These are phyloP conservation scores for Penicillium maclennaniae DNA, from an alignment of 495 filamentous ascomycete species.

Conservation along the genomic window DNA sequence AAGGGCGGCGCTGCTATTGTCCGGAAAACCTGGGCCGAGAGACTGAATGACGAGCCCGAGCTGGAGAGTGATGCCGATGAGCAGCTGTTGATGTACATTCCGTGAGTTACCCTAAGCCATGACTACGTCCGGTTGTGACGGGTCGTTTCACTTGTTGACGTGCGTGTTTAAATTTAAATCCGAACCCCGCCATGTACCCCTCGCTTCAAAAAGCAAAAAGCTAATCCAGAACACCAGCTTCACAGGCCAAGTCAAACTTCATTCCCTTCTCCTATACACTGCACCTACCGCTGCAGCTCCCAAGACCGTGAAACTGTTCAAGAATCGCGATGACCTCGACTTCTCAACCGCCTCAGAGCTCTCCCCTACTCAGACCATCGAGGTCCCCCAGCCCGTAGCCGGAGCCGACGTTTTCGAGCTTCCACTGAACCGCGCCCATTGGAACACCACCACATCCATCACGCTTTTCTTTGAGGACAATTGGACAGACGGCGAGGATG, in stretches of 20 bases:
- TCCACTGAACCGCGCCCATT: conserved; percentile 78
- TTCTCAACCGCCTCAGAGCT: conserved; percentile 70
- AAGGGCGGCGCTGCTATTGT: conserved; percentile 70
- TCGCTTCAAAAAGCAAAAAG: conserved; percentile 17
- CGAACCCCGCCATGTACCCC: conserved; percentile 15
- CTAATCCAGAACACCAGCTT: conserved; percentile 57
- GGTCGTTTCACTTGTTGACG: background rate
- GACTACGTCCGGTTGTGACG: background rate
- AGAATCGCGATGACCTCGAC: conserved; percentile 83
- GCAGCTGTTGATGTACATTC: conserved; percentile 86
- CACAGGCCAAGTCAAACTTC: conserved; percentile 86
- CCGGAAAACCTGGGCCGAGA: conserved; percentile 86
- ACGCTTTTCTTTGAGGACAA: conserved; percentile 77
- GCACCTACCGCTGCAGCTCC: conserved; percentile 69
- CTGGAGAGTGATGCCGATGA: conserved; percentile 85
- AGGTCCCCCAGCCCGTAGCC: conserved; percentile 64
- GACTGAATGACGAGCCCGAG: conserved; percentile 65
- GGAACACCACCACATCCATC: conserved; percentile 72
- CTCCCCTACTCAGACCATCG: conserved; percentile 68
- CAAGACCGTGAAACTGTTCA: conserved; percentile 73
- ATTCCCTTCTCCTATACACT: conserved; percentile 79
- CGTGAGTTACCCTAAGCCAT: conserved; percentile 55
- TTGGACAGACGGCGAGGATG: conserved; percentile 62
- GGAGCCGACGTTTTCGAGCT: conserved; percentile 76
- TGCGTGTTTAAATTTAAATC: background rate